phyloP scores from a whole-genome alignment of 2,329 filamentous ascomycete species.

The Cadophora luteo-olivacea region DNA sequence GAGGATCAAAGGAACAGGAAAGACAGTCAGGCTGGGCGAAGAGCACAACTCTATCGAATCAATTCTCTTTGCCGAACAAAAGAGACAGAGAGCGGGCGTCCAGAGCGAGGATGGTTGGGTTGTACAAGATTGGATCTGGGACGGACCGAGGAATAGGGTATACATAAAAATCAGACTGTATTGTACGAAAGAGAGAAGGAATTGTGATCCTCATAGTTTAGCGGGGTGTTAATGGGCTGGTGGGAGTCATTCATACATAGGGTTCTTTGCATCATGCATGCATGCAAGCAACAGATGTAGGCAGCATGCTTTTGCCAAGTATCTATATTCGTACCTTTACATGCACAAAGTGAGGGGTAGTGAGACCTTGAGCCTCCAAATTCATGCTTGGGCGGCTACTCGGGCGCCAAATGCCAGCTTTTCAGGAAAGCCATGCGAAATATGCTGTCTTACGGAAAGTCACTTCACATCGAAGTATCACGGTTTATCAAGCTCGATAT shows the following conservation, averaged over 20 bases:
- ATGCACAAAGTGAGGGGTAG: slow-evolving; percentile 12
- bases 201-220: slow-evolving; percentile 9
- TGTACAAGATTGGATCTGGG: slow-evolving; percentile 20
- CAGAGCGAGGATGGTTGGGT: not conserved
- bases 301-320: slow-evolving; percentile 11
- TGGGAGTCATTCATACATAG: slow-evolving; percentile 3
- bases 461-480: not conserved
- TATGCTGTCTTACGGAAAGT: not conserved
- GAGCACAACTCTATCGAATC: not conserved
- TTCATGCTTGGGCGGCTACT: not conserved
- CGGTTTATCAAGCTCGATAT: not conserved
- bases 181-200: slow-evolving; percentile 21
- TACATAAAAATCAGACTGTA: slow-evolving; percentile 31
- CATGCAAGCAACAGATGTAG: not conserved
- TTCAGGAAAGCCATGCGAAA: not conserved
- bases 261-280: slow-evolving; percentile 1
- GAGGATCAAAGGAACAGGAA: slow-evolving; percentile 28
- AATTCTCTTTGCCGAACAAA: not conserved
- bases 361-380: slow-evolving; percentile 10
- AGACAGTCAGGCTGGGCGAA: not conserved
- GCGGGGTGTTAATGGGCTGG: slow-evolving; percentile 4
- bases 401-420: not conserved
- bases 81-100: not conserved
- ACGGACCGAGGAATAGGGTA: slow-evolving; percentile 13
- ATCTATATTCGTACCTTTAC: slow-evolving; percentile 2